phyloP scores from a whole-genome alignment of 2,329 filamentous ascomycete genomes.

The Westerdykella ornata region DNA sequence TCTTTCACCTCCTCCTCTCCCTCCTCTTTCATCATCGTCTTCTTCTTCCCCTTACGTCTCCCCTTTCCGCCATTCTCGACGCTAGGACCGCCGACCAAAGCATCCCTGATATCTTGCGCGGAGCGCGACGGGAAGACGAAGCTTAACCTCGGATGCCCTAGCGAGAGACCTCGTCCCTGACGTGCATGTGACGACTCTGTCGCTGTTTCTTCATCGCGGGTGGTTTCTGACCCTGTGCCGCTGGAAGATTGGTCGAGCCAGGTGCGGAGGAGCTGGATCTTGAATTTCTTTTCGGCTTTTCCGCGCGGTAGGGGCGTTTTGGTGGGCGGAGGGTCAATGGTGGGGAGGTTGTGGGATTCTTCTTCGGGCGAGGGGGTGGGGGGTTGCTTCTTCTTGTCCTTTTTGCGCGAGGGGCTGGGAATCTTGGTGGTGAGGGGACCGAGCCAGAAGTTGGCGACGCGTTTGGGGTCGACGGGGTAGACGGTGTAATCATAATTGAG shows the following conservation, averaged over 20 bases:
- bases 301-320: constrained; percentile 34
- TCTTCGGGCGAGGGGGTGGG: neutral
- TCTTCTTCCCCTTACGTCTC: constrained; percentile 3
- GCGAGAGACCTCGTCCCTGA: too few relatives aligned
- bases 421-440: neutral
- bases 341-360: too few relatives aligned
- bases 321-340: constrained; percentile 11
- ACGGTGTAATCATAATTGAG: constrained; percentile 8
- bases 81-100: too few relatives aligned
- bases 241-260: constrained; percentile 20
- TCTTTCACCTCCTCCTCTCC: constrained; percentile 10
- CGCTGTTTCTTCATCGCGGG: neutral
- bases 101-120: too few relatives aligned
- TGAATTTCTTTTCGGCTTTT: constrained; percentile 50
- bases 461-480: constrained; percentile 31
- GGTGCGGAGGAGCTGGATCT: constrained; percentile 54
- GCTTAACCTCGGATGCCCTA: too few relatives aligned
- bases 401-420: neutral
- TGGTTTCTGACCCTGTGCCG: neutral
- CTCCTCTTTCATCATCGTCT: constrained; percentile 5
- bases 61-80: neutral
- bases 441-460: constrained; percentile 36
- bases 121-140: too few relatives aligned
- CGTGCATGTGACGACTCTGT: too few relatives aligned
- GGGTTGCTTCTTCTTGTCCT: neutral